A percentile compares a stretch with the other conserved stretches of the same genome.
Evolutionary conservation across 2,329 filamentous ascomycete species (phyloP).

Genomic region (Aspergillus neotritici): DNA sequence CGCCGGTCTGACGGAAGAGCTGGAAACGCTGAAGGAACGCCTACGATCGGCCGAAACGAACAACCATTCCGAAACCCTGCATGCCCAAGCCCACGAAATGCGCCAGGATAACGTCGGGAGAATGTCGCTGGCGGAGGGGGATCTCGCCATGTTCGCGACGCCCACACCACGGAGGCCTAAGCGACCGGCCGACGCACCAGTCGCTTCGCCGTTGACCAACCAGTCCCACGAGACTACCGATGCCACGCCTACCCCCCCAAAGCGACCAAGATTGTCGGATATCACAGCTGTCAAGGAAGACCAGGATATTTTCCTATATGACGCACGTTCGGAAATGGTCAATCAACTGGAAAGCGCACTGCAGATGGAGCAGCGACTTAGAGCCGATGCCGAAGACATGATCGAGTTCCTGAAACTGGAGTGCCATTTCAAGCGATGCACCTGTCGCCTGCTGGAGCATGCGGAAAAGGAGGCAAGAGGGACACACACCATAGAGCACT

Average conservation of each 20-base stretch:
- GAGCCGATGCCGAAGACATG: conserved; percentile 52
- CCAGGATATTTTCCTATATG: conserved; percentile 17
- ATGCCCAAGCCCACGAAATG: conserved; percentile 30
- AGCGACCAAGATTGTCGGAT: conserved; percentile 30
- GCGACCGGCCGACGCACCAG: conserved; percentile 26
- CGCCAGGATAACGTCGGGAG: conserved; percentile 23
- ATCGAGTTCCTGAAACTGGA: conserved; percentile 48
- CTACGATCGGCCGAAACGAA: conserved; percentile 36
- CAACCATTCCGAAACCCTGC: conserved; percentile 28
- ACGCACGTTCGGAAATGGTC: conserved; percentile 41
- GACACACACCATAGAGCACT: conserved; percentile 22
- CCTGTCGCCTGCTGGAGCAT: conserved; percentile 43
- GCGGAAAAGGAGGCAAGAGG: conserved; percentile 34
- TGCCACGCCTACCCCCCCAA: conserved; percentile 25
- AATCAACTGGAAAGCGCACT: conserved; percentile 46
- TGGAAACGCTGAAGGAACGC: conserved; percentile 39
- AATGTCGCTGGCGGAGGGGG: conserved; percentile 26
- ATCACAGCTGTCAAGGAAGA: conserved; percentile 22
- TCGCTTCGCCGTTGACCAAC: conserved; percentile 14
- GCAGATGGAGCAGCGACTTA: conserved; percentile 44
- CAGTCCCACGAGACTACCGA: not conserved
- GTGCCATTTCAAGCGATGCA: conserved; percentile 45
- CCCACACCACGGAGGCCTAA: conserved; percentile 32
- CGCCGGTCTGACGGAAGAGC: conserved; percentile 41
- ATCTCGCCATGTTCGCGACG: conserved; percentile 27